Evolutionary conservation across 129 eudicot genomes (phyloP).

Genomic region (Saposhnikovia divaricata): DNA sequence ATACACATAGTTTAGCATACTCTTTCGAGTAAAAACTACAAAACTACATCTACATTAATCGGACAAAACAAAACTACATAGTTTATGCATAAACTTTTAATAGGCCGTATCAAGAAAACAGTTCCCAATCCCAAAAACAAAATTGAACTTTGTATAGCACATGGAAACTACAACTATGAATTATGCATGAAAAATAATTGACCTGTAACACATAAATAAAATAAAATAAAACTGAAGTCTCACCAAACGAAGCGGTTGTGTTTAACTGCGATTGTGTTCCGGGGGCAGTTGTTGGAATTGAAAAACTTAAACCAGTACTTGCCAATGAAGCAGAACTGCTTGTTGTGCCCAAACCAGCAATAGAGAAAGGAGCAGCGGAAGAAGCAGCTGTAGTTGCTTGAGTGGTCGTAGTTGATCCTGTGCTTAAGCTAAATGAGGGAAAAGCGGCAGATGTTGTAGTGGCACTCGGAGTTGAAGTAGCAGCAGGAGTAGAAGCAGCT

Average conservation of each 20-base stretch:
- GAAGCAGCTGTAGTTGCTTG: slow-evolving; percentile 18
- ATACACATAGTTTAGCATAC: not conserved
- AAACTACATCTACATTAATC: not conserved
- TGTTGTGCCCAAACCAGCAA: slow-evolving; percentile 36
- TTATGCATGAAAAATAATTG: not conserved
- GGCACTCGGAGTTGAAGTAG: slow-evolving; percentile 22
- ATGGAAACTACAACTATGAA: not conserved
- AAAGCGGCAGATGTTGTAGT: slow-evolving; percentile 10
- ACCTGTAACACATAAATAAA: not conserved
- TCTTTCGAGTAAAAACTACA: not conserved
- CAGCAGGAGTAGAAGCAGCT: slow-evolving; percentile 14
- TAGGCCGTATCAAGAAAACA: not conserved
- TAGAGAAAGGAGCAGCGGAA: slow-evolving; percentile 28
- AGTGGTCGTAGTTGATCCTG: slow-evolving; percentile 26
- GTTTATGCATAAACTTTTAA: not conserved
- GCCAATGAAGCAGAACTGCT: slow-evolving; percentile 35
- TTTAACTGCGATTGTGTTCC: slow-evolving; percentile 48
- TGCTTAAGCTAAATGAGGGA: slow-evolving; percentile 13
- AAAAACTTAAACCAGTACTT: slow-evolving; percentile 13
- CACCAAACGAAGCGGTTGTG: slow-evolving; percentile 49
- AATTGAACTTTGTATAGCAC: not conserved
- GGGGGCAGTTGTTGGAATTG: slow-evolving; percentile 28
- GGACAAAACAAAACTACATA: too few relatives aligned
- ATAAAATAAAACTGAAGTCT: slow-evolving; percentile 9
- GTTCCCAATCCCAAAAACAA: not conserved